Percentiles rank a stretch among this genome's conserved stretches.
Evolutionary conservation across 208 protist genomes (phyloP).

Genomic region (Trypanosoma rangeli): DNA sequence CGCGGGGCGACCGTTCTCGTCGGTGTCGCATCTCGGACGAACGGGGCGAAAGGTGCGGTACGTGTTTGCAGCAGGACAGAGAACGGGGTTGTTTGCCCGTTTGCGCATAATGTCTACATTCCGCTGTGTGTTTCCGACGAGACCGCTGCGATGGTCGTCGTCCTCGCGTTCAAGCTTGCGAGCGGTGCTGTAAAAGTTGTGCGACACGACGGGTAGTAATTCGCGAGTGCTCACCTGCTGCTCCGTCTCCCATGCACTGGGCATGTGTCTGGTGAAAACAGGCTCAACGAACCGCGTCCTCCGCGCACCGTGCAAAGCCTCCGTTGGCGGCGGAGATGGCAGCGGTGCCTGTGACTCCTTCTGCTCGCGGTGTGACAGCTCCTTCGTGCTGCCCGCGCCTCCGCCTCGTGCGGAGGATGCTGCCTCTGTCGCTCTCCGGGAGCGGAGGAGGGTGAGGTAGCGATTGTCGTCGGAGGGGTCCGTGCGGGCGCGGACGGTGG

Average conservation of each 20-base stretch:
- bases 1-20: slow-evolving; percentile 41
- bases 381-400: too few relatives aligned
- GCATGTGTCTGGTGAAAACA: slow-evolving; percentile 23
- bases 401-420: neutral
- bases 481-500: slow-evolving; percentile 5
- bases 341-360: neutral
- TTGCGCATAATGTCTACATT: slow-evolving; percentile 75
- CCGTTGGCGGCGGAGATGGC: neutral
- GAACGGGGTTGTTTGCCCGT: slow-evolving; percentile 46
- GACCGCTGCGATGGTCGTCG: slow-evolving; percentile 62
- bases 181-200: slow-evolving; percentile 69
- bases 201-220: slow-evolving; percentile 43
- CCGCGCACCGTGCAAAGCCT: neutral
- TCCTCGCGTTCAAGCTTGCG: slow-evolving; percentile 71
- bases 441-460: slow-evolving; percentile 21
- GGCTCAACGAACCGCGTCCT: neutral
- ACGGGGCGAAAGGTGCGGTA: slow-evolving; percentile 32
- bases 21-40: slow-evolving; percentile 28
- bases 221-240: slow-evolving; percentile 49
- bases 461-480: slow-evolving; percentile 15
- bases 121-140: slow-evolving; percentile 70
- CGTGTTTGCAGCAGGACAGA: slow-evolving; percentile 37
- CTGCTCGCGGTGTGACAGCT: neutral
- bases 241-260: slow-evolving; percentile 59
- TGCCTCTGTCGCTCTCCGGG: neutral